Conservation (phyloP, 306 rosid genomes). For the Geum urbanum region DNA sequence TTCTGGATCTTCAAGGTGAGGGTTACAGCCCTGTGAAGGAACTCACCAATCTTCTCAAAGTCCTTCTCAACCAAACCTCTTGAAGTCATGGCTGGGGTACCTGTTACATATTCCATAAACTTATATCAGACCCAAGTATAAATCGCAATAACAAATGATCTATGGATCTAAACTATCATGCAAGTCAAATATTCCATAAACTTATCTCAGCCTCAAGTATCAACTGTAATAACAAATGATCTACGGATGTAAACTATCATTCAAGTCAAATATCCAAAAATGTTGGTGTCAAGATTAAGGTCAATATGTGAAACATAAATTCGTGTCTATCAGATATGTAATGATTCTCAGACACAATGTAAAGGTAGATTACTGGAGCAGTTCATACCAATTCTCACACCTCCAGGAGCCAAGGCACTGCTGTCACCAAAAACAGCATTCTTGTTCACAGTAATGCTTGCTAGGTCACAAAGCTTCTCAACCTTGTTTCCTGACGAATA, state of each 20-base stretch:
- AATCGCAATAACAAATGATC: not conserved
- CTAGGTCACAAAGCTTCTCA: conserved; percentile 90
- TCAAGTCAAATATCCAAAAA: not conserved
- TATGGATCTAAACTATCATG: not conserved
- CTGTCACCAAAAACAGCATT: conserved; percentile 96
- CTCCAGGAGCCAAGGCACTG: conserved; percentile 99
- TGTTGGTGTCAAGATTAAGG: not conserved
- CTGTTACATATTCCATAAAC: conserved; percentile 35
- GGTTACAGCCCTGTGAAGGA: conserved; percentile 83
- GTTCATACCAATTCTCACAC: conserved; percentile 81
- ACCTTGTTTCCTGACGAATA: conserved; percentile 82
- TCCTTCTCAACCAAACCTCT: conserved; percentile 92
- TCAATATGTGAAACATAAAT: not conserved
- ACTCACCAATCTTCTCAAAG: conserved; percentile 87
- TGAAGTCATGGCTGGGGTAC: conserved; percentile 95
- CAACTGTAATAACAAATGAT: too few relatives aligned
- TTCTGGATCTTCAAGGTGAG: conserved; percentile 70
- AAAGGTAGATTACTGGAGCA: not conserved
- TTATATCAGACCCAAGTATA: conserved; percentile 13
- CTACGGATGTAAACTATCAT: too few relatives aligned
- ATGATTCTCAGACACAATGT: not conserved
- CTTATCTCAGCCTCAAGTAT: too few relatives aligned
- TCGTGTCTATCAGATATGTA: not conserved
- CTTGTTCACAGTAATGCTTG: conserved; percentile 91
- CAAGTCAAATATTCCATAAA: not conserved